phyloP scores from a whole-genome alignment of 345 rosid genomes.

The Cardamine occulta region DNA sequence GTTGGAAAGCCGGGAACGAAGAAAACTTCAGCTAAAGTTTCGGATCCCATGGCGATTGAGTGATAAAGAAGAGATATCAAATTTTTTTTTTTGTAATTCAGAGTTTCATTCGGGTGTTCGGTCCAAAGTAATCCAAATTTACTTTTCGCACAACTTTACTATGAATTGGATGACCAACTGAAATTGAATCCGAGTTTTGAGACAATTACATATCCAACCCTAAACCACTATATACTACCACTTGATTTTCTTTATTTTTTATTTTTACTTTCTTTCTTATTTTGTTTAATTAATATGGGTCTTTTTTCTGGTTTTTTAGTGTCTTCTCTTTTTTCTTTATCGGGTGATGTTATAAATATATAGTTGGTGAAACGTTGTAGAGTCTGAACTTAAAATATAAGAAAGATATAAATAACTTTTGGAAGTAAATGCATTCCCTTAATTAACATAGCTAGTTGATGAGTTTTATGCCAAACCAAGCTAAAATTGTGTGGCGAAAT shows the following conservation, averaged over 20 bases:
- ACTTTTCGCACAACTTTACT: no score
- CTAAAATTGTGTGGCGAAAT: not conserved
- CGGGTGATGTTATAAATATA: constrained; percentile 4
- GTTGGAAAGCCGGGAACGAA: constrained; percentile 28
- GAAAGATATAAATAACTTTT: not conserved
- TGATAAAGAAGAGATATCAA: no score
- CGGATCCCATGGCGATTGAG: constrained; percentile 40
- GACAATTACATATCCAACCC: no score
- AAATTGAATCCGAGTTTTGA: no score
- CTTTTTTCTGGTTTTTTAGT: not conserved
- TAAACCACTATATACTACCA: no score
- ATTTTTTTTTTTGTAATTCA: no score
- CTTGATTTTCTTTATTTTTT: not conserved
- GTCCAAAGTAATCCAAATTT: no score
- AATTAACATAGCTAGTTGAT: not conserved
- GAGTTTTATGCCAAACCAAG: constrained; percentile 25
- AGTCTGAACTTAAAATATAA: constrained; percentile 21
- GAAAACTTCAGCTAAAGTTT: constrained; percentile 45
- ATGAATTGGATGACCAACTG: no score
- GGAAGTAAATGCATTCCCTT: not conserved
- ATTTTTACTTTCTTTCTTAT: not conserved
- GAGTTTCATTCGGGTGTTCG: no score
- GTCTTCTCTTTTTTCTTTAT: constrained; percentile 10
- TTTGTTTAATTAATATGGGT: not conserved
- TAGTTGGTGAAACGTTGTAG: constrained; percentile 30